Evolutionary conservation across 176 grass and related monocot genomes (phyloP).

Genomic region (Zea mays): Zm-B73-REFERENCE-NAM-5.0 NC_050105.1:73595001-73595500

Average conservation of each 20-base stretch:
- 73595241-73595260: slow-evolving; percentile 3
- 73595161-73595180: not conserved
- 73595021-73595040: too few species aligned
- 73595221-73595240: too few species aligned
- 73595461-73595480: not conserved
- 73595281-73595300: slow-evolving; percentile 3
- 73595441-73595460: not conserved
- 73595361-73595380: slow-evolving; percentile 12
- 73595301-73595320: slow-evolving; percentile 11
- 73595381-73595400: slow-evolving; percentile 12
- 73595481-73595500: not conserved
- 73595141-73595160: too few species aligned
- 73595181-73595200: too few species aligned
- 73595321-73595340: slow-evolving; percentile 36
- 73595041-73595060: too few species aligned
- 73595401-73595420: not conserved
- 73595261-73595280: not conserved
- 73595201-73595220: too few species aligned
- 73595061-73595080: too few species aligned
- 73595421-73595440: not conserved
- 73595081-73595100: too few species aligned
- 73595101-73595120: too few species aligned
- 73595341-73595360: slow-evolving; percentile 12
- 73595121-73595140: too few species aligned
- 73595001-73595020: too few species aligned